Evolutionary conservation across 345 rosid genomes (phyloP), one percentile per base, ranked within the genome.

Genomic region (Nephelium lappaceum): DNA sequence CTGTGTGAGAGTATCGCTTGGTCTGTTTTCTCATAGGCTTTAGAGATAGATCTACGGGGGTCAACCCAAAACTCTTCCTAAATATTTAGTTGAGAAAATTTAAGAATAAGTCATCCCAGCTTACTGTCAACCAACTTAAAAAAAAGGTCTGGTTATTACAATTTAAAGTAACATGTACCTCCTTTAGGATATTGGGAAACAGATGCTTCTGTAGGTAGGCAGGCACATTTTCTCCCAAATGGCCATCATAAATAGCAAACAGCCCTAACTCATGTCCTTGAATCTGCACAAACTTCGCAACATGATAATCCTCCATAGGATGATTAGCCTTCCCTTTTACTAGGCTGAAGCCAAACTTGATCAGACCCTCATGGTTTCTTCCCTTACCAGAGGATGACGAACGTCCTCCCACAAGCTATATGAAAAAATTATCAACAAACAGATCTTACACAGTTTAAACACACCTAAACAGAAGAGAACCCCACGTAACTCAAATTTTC

Each of bases 241-340:
- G 96, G 68, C 96, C 96, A 85, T 92, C 96, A 60, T 85, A 92
- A 75, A 92, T 89, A 62, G 96, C 96, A 61, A 92, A 92, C 53
- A 92, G 84, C 61, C 96, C 96, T 36, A 92, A 80, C 77, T 92
- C 93, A 57, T 84, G 88, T 62, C 64, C 92, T 69, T 86, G 78
- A 79, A 75, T 36, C 73, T 81, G 87, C 77, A 85, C 58, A 73
- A 89, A 89, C 83, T 92, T 86, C 4, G 96, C 91, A 60, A 92
- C 96, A 80, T 92, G 92, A 85, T 83, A 90, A 86, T 92, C 96
- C 81, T 92, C 96, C 96, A 92, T 90, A 36, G 96, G 89, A 81
- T 87, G 91, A n/a, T 83, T 83, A 24, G 94, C 89, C 80, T 85
- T 88, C 81, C 94, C 96, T 75, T 92, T 89, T 47, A 87, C 73